A percentile compares a stretch with the other conserved stretches of the same genome.
These are phyloP conservation scores for Nakazawaea siamensis DNA, from an alignment of 805 yeast species.

Conservation along the genomic window DNA sequence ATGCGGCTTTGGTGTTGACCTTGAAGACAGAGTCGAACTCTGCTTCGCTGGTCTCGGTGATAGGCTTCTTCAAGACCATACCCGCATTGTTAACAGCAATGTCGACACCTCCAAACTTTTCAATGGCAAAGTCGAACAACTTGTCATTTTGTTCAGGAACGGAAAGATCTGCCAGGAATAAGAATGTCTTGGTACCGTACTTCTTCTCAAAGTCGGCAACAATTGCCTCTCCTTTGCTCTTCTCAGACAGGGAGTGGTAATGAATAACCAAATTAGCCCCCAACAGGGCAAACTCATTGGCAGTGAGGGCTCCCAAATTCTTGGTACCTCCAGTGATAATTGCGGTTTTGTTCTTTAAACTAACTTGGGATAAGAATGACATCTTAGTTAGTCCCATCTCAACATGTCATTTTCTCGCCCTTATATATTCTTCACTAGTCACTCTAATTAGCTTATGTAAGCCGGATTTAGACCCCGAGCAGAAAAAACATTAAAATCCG, in stretches of 20 bases:
- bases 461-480: no score
- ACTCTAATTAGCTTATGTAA: no score
- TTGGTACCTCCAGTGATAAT: constrained; percentile 56
- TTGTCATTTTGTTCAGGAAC: constrained; percentile 31
- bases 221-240: constrained; percentile 26
- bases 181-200: constrained; percentile 32
- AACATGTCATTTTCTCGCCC: no score
- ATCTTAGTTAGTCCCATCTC: no score
- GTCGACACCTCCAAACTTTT: constrained; percentile 42
- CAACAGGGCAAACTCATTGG: constrained; percentile 42
- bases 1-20: constrained; percentile 52
- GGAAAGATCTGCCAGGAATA: constrained; percentile 34
- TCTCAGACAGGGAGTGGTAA: constrained; percentile 38
- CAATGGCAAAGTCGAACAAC: constrained; percentile 37
- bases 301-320: constrained; percentile 49
- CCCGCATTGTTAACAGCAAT: constrained; percentile 66
- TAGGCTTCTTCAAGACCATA: constrained; percentile 54
- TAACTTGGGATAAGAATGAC: constrained; percentile 11
- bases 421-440: no score
- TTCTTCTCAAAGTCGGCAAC: constrained; percentile 26
- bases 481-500: no score
- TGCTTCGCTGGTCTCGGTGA: constrained; percentile 39
- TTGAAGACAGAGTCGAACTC: constrained; percentile 49
- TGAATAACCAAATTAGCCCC: constrained; percentile 50
- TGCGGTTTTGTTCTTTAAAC: constrained; percentile 40